Conservation (phyloP, 208 protist species). For the Trypanosoma theileri region DNA sequence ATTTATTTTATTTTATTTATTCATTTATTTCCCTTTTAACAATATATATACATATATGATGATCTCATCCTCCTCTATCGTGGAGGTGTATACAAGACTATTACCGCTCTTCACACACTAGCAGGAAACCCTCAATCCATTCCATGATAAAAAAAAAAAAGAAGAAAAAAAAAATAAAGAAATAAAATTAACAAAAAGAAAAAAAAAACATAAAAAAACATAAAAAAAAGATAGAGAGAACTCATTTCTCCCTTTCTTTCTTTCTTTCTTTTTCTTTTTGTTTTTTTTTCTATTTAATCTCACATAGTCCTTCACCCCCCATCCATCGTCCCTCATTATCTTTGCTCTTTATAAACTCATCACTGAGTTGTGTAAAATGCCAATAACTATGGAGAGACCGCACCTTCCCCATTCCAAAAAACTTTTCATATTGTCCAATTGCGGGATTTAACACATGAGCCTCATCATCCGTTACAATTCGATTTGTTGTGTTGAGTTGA, state of each 20-base stretch:
- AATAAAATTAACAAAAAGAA: no score
- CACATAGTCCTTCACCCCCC: slow-evolving; percentile 28
- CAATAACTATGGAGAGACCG: slow-evolving; percentile 64
- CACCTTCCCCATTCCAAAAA: slow-evolving; percentile 60
- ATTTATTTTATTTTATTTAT: no score
- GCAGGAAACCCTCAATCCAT: no score
- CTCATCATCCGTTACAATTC: slow-evolving; percentile 38
- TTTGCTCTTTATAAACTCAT: slow-evolving; percentile 52
- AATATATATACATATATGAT: not conserved
- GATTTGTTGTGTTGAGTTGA: slow-evolving; percentile 14
- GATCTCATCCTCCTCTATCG: no score
- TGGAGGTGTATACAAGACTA: no score
- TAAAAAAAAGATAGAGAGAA: no score
- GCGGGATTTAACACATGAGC: slow-evolving; percentile 27
- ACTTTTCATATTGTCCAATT: slow-evolving; percentile 32
- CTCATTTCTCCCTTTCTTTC: not conserved
- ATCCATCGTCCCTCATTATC: slow-evolving; percentile 68
- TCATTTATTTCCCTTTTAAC: no score
- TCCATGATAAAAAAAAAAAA: no score
- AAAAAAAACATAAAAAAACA: no score
- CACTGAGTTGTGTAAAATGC: slow-evolving; percentile 58
- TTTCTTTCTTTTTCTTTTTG: not conserved
- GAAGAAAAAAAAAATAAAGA: no score
- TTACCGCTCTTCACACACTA: no score
- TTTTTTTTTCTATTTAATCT: not conserved